Evolutionary conservation across 306 rosid species (phyloP).

Genomic region (Rubus idaeus): DNA sequence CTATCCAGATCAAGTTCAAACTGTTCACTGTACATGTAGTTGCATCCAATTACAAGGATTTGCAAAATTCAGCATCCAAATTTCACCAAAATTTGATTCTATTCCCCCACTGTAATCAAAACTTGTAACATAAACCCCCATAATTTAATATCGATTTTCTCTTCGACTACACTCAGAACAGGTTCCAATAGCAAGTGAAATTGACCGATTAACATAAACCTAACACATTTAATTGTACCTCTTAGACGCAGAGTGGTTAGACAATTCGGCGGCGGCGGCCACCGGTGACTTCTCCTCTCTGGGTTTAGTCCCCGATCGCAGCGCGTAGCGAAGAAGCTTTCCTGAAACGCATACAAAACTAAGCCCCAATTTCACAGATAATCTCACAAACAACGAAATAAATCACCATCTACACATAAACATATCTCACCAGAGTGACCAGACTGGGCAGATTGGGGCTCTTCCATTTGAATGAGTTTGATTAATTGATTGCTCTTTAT

Average conservation of each 20-base stretch:
- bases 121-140: too few species aligned
- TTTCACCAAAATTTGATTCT: too few species aligned
- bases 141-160: background rate
- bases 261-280: constrained; percentile 20
- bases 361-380: background rate
- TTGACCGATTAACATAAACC: background rate
- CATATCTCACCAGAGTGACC: constrained; percentile 15
- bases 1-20: background rate
- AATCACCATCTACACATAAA: background rate
- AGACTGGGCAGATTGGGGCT: constrained; percentile 37
- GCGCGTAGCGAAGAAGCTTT: constrained; percentile 59
- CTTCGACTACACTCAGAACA: too few species aligned
- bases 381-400: background rate
- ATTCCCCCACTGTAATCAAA: too few species aligned
- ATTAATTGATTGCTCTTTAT: constrained; percentile 24
- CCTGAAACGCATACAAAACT: constrained; percentile 33
- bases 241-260: constrained; percentile 48
- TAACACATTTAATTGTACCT: constrained; percentile 34
- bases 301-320: constrained; percentile 55
- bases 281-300: constrained; percentile 47
- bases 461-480: constrained; percentile 29
- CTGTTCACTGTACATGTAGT: background rate
- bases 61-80: background rate
- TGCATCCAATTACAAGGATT: background rate
- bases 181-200: background rate